Percentiles rank a stretch among this genome's conserved stretches.
These are phyloP conservation scores for Hypholoma sublateritium DNA, from an alignment of 768 basidiomycete genomes.

Conservation along the genomic window DNA sequence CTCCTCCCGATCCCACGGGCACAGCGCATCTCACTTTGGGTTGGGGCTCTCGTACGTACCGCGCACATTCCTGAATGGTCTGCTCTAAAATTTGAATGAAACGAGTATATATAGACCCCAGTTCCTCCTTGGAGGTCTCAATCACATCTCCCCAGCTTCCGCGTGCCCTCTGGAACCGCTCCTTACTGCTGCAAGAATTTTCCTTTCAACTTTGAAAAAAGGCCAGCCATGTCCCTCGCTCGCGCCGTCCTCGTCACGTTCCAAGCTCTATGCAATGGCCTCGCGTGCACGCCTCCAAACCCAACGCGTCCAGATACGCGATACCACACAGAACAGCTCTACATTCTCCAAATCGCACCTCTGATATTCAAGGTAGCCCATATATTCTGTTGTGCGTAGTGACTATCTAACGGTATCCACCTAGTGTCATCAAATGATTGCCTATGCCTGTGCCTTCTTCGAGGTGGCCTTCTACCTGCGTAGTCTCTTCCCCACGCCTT, in stretches of 20 bases:
- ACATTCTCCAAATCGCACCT: constrained; percentile 55
- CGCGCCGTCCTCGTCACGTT: constrained; percentile 47
- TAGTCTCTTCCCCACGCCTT: constrained; percentile 27
- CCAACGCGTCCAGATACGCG: constrained; percentile 48
- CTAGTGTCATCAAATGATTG: constrained; percentile 48
- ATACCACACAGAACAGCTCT: constrained; percentile 53
- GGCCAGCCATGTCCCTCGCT: constrained; percentile 43
- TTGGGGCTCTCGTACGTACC: neutral
- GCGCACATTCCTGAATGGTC: neutral
- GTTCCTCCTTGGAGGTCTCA: neutral
- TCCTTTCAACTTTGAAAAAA: neutral
- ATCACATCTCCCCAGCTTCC: constrained; percentile 3
- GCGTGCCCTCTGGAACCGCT: too few relatives aligned
- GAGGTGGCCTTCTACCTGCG: constrained; percentile 47
- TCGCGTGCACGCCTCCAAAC: constrained; percentile 58
- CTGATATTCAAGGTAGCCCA: constrained; percentile 50
- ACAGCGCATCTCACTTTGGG: neutral
- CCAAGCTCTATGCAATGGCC: constrained; percentile 50
- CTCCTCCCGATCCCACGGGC: constrained; percentile 9
- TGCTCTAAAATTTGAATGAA: neutral
- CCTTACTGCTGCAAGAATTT: too few relatives aligned
- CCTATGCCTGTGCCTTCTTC: constrained; percentile 49
- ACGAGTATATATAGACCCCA: constrained; percentile 16
- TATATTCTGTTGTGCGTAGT: neutral
- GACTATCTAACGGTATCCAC: neutral